These are phyloP conservation scores for Trichoderma atrobrunneum DNA, from an alignment of 2,329 filamentous ascomycete species.

Conservation along the genomic window DNA sequence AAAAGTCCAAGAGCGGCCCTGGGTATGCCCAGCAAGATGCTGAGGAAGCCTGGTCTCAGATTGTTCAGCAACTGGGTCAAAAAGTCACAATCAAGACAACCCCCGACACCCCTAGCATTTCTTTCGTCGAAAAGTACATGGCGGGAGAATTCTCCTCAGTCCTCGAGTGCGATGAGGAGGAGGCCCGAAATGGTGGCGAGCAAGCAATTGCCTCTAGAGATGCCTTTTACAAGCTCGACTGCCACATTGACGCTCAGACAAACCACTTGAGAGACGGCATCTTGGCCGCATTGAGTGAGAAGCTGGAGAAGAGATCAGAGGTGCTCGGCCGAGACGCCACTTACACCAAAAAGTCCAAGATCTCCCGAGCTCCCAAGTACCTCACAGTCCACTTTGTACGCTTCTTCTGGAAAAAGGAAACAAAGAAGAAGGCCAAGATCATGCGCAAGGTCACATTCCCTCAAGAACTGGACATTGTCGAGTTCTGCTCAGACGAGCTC, in stretches of 20 bases:
- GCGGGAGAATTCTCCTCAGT: constrained; percentile 74
- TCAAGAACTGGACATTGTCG: constrained; percentile 84
- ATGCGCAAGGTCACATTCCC: constrained; percentile 98
- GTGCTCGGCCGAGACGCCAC: constrained; percentile 72
- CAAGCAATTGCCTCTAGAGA: constrained; percentile 66
- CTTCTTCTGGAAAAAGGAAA: constrained; percentile 96
- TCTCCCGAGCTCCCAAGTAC: constrained; percentile 89
- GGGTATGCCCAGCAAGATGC: constrained; percentile 98
- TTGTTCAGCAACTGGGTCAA: constrained; percentile 76
- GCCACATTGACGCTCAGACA: constrained; percentile 82
- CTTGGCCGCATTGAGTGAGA: constrained; percentile 74
- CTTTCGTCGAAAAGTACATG: constrained; percentile 90
- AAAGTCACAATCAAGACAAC: constrained; percentile 67
- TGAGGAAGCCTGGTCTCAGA: constrained; percentile 97
- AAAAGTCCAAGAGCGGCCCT: constrained; percentile 75
- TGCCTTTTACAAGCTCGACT: constrained; percentile 87
- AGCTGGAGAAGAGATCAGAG: constrained; percentile 85
- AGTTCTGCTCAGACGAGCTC: constrained; percentile 92
- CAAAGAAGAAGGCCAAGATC: constrained; percentile 98
- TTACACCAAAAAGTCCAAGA: constrained; percentile 90
- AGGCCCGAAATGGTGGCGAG: constrained; percentile 72
- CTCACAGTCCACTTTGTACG: constrained; percentile 95
- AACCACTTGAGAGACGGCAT: constrained; percentile 93
- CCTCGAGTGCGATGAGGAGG: constrained; percentile 79
- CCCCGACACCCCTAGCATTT: constrained; percentile 50